These are phyloP conservation scores for Lachancea lanzarotensis DNA, from an alignment of 805 yeast species.

Conservation along the genomic window DNA sequence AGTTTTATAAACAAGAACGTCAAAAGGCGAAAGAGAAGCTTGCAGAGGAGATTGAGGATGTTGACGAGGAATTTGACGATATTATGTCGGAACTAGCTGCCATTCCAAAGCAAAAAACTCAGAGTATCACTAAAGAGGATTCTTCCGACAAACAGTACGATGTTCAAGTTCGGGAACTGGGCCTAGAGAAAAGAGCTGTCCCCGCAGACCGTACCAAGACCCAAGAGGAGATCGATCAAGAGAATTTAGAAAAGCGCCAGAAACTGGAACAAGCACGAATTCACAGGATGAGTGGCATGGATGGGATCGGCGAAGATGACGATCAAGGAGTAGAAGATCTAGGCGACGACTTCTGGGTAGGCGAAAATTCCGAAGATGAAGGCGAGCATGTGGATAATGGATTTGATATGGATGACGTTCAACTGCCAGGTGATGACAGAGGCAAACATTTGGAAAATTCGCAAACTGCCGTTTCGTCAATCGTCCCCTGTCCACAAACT, in stretches of 20 bases:
- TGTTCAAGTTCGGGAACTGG: conserved; percentile 56
- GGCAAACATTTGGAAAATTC: conserved; percentile 16
- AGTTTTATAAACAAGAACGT: conserved; percentile 68
- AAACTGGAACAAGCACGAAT: conserved; percentile 61
- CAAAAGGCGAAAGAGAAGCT: conserved; percentile 56
- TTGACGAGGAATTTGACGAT: conserved; percentile 70
- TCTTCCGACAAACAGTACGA: conserved; percentile 49
- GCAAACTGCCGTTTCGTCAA: conserved; percentile 11
- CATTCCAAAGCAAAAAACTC: conserved; percentile 14
- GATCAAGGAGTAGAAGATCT: conserved; percentile 62
- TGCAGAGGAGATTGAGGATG: conserved; percentile 54
- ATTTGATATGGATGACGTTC: conserved; percentile 39
- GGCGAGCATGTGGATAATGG: conserved; percentile 32
- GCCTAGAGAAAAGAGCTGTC: conserved; percentile 66
- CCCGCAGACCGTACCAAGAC: conserved; percentile 81
- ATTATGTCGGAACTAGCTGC: conserved; percentile 50
- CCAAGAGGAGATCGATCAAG: conserved; percentile 58
- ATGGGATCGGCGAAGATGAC: conserved; percentile 35
- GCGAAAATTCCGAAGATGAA: conserved; percentile 39
- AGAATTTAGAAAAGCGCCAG: conserved; percentile 53
- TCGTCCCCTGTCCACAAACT: conserved; percentile 43
- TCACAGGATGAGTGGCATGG: conserved; percentile 66
- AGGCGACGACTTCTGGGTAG: conserved; percentile 63
- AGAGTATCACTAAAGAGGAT: conserved; percentile 26
- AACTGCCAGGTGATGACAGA: conserved; percentile 29